These are phyloP conservation scores for Selaginella tamariscina DNA, from an alignment of 75 land plant species.

Conservation along the genomic window DNA sequence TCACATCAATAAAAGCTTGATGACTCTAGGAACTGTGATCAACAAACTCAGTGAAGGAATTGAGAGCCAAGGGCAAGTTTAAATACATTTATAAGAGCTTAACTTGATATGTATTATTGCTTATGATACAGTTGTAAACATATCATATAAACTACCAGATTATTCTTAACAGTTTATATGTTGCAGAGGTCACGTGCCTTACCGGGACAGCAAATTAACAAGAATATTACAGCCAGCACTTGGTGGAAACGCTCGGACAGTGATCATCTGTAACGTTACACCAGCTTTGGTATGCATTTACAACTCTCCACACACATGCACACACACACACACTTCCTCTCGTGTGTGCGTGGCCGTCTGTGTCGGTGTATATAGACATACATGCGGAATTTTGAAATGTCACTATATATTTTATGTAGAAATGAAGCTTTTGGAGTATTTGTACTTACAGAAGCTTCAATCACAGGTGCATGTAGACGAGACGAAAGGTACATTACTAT, in stretches of 20 bases:
- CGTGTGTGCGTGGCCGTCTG: too few species aligned
- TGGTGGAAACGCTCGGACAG: conserved; percentile 97
- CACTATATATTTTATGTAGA: too few species aligned
- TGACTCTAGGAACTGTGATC: conserved; percentile 94
- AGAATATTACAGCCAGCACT: conserved; percentile 93
- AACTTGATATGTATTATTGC: not conserved
- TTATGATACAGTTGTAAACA: too few species aligned
- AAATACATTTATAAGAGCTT: not conserved
- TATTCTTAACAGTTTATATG: too few species aligned
- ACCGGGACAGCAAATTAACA: conserved; percentile 94
- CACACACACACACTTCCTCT: too few species aligned
- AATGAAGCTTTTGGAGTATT: too few species aligned
- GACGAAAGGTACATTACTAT: conserved; percentile 87
- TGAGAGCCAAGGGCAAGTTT: conserved; percentile 74
- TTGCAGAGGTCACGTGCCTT: conserved; percentile 91
- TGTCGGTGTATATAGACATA: too few species aligned
- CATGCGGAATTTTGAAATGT: too few species aligned
- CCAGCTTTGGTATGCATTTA: conserved; percentile 62
- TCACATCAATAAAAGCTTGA: conserved; percentile 91
- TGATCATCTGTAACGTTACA: conserved; percentile 90
- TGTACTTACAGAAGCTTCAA: not conserved
- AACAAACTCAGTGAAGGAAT: conserved; percentile 97
- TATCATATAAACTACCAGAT: too few species aligned
- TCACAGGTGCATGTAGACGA: conserved; percentile 88
- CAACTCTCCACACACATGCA: too few species aligned